These are phyloP conservation scores for Grosmannia huntii DNA, from an alignment of 2,329 filamentous ascomycete species.

Conservation along the genomic window DNA sequence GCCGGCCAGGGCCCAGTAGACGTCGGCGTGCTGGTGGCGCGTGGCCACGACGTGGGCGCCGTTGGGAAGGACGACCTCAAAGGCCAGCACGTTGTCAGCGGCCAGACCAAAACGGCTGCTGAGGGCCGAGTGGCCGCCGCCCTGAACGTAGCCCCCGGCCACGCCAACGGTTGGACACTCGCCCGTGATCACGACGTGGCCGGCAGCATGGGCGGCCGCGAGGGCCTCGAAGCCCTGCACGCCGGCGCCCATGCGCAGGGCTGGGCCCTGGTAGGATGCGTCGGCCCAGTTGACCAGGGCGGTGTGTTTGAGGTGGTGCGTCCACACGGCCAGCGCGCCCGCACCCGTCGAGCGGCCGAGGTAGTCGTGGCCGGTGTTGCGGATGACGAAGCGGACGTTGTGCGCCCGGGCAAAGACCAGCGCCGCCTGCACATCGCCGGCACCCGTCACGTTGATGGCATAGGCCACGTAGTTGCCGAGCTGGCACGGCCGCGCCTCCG, in stretches of 20 bases:
- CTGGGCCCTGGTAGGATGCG: conserved; percentile 3
- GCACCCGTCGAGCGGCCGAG: conserved; percentile 49
- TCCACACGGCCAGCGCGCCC: conserved; percentile 44
- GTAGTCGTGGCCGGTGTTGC: conserved; percentile 45
- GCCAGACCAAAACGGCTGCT: conserved; percentile 30
- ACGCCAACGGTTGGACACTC: conserved; percentile 33
- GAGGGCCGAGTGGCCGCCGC: conserved; percentile 41
- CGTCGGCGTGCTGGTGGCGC: conserved; percentile 29
- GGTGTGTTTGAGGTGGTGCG: conserved; percentile 22
- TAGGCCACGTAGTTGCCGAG: conserved; percentile 26
- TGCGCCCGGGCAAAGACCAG: conserved; percentile 28
- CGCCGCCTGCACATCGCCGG: conserved; percentile 17
- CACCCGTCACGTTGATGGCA: conserved; percentile 14
- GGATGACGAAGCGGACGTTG: conserved; percentile 39
- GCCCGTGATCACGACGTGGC: background rate
- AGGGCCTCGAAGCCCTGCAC: conserved; percentile 37
- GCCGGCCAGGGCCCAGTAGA: conserved; percentile 44
- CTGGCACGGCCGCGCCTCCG: conserved; percentile 21
- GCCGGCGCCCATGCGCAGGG: conserved; percentile 33
- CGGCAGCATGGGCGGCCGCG: conserved; percentile 22
- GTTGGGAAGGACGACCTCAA: conserved; percentile 25
- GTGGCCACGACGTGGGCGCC: conserved; percentile 22
- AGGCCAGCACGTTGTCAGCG: conserved; percentile 30
- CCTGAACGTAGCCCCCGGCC: conserved; percentile 47
- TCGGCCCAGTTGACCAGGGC: background rate